A percentile compares a stretch with the other conserved stretches of the same genome.
Conservation (phyloP, 257 asterid genomes). For the Petunia axillaris region DNA sequence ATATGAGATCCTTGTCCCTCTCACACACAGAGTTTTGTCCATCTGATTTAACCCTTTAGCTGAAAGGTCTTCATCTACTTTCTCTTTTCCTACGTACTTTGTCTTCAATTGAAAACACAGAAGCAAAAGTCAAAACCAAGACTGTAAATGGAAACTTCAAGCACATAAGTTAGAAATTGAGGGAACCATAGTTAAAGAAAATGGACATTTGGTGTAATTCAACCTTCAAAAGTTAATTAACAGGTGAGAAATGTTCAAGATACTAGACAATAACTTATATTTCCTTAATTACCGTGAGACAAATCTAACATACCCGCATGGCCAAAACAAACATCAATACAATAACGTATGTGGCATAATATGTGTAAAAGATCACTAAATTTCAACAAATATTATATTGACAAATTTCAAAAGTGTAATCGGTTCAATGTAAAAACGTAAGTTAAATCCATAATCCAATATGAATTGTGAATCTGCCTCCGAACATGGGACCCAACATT, state of each 20-base stretch:
- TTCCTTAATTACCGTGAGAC: too few species aligned
- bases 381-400: background rate
- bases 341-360: background rate
- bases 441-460: background rate
- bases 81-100: constrained; percentile 64
- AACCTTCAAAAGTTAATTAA: too few species aligned
- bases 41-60: constrained; percentile 61
- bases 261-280: too few species aligned
- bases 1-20: constrained; percentile 76
- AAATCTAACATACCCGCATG: too few species aligned
- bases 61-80: constrained; percentile 37
- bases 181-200: background rate
- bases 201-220: too few species aligned
- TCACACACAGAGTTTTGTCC: constrained; percentile 69
- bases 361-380: background rate
- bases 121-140: background rate
- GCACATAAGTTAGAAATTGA: background rate
- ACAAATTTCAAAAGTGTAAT: background rate
- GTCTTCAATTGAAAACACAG: constrained; percentile 40
- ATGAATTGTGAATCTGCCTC: background rate
- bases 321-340: too few species aligned
- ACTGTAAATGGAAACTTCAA: background rate
- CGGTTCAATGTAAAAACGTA: background rate
- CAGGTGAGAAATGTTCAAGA: too few species aligned
- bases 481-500: background rate